These are phyloP conservation scores for Hyphopichia wangnamkhiaoensis DNA, from an alignment of 1,139 yeast species.

Conservation along the genomic window DNA sequence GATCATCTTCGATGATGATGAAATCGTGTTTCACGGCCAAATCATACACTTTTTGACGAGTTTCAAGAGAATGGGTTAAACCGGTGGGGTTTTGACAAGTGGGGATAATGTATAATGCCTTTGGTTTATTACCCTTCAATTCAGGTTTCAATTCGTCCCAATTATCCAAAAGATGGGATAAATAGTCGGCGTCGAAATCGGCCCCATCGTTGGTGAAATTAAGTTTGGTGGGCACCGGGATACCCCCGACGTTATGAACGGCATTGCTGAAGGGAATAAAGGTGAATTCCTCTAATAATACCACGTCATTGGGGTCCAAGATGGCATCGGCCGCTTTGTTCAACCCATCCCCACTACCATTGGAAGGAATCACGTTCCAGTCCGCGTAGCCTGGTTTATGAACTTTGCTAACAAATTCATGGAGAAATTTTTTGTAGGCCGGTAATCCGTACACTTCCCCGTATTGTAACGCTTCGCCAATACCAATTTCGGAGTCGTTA, in stretches of 20 bases:
- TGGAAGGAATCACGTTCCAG: conserved; percentile 55
- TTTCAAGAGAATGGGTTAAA: conserved; percentile 36
- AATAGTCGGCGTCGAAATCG: conserved; percentile 49
- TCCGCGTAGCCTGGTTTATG: conserved; percentile 52
- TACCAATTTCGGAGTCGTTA: conserved; percentile 37
- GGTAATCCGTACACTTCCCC: conserved; percentile 42
- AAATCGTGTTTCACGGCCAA: conserved; percentile 43
- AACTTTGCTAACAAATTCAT: conserved; percentile 39
- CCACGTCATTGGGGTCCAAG: conserved; percentile 55
- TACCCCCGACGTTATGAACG: conserved; percentile 46
- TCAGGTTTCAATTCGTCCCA: conserved; percentile 36
- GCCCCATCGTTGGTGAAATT: conserved; percentile 31
- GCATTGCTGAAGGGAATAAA: conserved; percentile 55
- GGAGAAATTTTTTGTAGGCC: conserved; percentile 42
- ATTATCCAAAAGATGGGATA: conserved; percentile 35
- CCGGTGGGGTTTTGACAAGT: conserved; percentile 50
- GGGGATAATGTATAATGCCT: conserved; percentile 44
- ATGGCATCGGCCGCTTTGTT: conserved; percentile 59
- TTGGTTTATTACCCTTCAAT: conserved; percentile 27
- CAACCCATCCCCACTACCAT: conserved; percentile 72
- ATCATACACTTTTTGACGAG: conserved; percentile 36
- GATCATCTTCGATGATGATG: conserved; percentile 46
- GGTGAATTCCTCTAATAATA: conserved; percentile 65
- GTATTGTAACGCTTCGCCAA: conserved; percentile 52
- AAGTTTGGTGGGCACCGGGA: conserved; percentile 52